Evolutionary conservation across 1,139 yeast genomes (phyloP).

Genomic region (Lodderomyces elongisporus): DNA sequence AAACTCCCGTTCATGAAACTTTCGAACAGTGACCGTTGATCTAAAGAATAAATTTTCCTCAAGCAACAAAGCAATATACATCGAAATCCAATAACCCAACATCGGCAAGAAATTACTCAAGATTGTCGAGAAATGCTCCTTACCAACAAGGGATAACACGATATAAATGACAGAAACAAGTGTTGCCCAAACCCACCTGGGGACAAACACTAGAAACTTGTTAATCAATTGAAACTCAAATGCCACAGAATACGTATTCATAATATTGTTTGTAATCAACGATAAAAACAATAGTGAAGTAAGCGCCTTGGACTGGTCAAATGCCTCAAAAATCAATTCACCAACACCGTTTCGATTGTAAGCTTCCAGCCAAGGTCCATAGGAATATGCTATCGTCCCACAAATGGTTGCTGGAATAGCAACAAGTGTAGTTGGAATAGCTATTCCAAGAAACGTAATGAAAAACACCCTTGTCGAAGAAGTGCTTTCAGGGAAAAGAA

Average conservation of each 20-base stretch:
- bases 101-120: conserved; percentile 87
- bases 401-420: conserved; percentile 69
- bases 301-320: conserved; percentile 70
- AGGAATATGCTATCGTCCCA: conserved; percentile 64
- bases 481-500: conserved; percentile 72
- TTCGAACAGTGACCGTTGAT: conserved; percentile 37
- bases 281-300: conserved; percentile 68
- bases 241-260: conserved; percentile 78
- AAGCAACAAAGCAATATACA: conserved; percentile 65
- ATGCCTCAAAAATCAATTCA: conserved; percentile 65
- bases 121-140: conserved; percentile 67
- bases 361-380: conserved; percentile 54
- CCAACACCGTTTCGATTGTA: conserved; percentile 68
- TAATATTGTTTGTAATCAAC: conserved; percentile 70
- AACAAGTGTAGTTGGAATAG: conserved; percentile 75
- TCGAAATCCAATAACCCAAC: conserved; percentile 92
- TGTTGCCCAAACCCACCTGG: conserved; percentile 77
- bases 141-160: conserved; percentile 70
- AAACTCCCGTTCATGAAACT: conserved; percentile 53
- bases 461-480: conserved; percentile 52
- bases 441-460: conserved; percentile 65
- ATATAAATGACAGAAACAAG: conserved; percentile 60
- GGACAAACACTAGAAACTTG: conserved; percentile 53
- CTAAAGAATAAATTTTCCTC: conserved; percentile 78
- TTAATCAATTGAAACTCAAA: conserved; percentile 74